A percentile compares a stretch with the other conserved stretches of the same genome.
phyloP scores from a whole-genome alignment of 441 rosid genomes.

The Capsella rubella region DNA sequence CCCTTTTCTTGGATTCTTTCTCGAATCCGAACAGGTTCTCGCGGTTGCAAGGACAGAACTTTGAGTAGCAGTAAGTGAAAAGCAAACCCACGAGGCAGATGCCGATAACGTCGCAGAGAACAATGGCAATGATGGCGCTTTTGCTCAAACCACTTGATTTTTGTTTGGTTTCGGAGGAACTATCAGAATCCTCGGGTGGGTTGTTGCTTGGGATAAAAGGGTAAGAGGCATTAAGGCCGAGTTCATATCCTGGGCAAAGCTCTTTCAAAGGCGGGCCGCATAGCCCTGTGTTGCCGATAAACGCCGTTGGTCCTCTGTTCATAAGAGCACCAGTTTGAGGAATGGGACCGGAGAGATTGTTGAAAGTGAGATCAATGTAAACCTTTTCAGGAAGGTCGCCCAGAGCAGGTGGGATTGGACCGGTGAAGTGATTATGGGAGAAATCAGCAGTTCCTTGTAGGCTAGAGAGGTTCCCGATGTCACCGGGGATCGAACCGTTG shows the following conservation, averaged over 20 bases:
- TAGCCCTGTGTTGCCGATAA: slow-evolving; percentile 84
- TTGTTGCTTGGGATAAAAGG: slow-evolving; percentile 76
- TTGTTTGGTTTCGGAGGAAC: slow-evolving; percentile 45
- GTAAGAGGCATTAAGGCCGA: slow-evolving; percentile 66
- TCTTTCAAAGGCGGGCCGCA: slow-evolving; percentile 90
- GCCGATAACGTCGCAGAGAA: slow-evolving; percentile 82
- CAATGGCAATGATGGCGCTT: slow-evolving; percentile 67
- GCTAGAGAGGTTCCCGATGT: slow-evolving; percentile 76
- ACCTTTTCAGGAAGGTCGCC: slow-evolving; percentile 96
- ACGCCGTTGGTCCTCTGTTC: slow-evolving; percentile 95
- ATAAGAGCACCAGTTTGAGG: slow-evolving; percentile 93
- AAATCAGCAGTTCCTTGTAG: slow-evolving; percentile 97
- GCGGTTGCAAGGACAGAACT: slow-evolving; percentile 58
- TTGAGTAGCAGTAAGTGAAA: slow-evolving; percentile 82
- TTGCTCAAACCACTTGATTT: slow-evolving; percentile 70
- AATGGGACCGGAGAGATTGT: slow-evolving; percentile 90
- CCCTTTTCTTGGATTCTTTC: slow-evolving; percentile 63
- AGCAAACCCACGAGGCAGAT: slow-evolving; percentile 86
- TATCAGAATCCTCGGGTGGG: slow-evolving; percentile 53
- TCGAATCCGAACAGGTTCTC: slow-evolving; percentile 54
- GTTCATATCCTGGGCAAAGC: slow-evolving; percentile 61
- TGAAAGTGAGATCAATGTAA: slow-evolving; percentile 85
- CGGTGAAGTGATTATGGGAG: slow-evolving; percentile 80
- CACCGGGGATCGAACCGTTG: slow-evolving; percentile 73
- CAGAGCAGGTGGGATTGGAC: slow-evolving; percentile 81